Conservation (phyloP, 192 early-diverging fungal species). For the Coemansia sp. region DNA sequence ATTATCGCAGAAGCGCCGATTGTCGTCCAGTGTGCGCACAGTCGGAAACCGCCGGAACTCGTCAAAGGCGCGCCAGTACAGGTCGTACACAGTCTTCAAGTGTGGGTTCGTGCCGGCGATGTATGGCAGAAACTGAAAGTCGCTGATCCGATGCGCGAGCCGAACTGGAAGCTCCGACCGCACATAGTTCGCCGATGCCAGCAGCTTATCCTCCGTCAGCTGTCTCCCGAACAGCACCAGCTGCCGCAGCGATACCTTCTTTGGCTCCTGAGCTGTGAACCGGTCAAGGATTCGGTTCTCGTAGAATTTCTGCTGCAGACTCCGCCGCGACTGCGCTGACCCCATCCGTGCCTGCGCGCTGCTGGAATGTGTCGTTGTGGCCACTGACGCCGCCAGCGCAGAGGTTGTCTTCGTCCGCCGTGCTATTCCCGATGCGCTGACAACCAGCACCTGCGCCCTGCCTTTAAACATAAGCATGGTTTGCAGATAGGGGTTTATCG, state of each 20-base stretch:
- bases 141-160: slow-evolving; percentile 87
- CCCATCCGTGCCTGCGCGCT: slow-evolving; percentile 14
- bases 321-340: slow-evolving; percentile 30
- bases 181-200: slow-evolving; percentile 89
- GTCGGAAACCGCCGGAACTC: slow-evolving; percentile 65
- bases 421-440: neutral
- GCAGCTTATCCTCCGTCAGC: slow-evolving; percentile 77
- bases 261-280: slow-evolving; percentile 74
- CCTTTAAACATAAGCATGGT: too few species aligned
- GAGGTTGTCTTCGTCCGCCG: slow-evolving; percentile 12
- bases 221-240: slow-evolving; percentile 88
- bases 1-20: slow-evolving; percentile 75
- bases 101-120: slow-evolving; percentile 92
- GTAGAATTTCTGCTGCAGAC: slow-evolving; percentile 77
- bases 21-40: slow-evolving; percentile 80
- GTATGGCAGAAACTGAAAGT: slow-evolving; percentile 91
- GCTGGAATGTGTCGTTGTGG: neutral
- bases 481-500: too few species aligned
- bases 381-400: slow-evolving; percentile 4
- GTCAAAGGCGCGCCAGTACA: slow-evolving; percentile 96
- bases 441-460: too few species aligned
- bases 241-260: slow-evolving; percentile 85
- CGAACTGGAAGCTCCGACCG: slow-evolving; percentile 84
- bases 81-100: slow-evolving; percentile 76
- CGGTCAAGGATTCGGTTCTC: slow-evolving; percentile 85